Evolutionary conservation across 2,329 filamentous ascomycete species (phyloP), one percentile per base, ranked within the genome.

Genomic region (Ceratocystis smalleyi): DNA sequence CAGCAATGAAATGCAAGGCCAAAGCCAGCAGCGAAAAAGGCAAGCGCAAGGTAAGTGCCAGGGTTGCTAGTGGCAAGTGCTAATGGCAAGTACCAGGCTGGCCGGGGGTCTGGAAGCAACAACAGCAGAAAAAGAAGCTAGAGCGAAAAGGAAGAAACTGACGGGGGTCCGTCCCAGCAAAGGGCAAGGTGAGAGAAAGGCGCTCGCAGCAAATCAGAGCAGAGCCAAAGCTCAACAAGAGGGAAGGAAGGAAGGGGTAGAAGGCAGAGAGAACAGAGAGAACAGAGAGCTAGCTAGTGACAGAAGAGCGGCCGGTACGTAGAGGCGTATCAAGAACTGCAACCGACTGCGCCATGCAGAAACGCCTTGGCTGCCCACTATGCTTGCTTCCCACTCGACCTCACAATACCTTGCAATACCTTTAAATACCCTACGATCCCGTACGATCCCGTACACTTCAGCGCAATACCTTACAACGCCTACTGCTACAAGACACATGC

Each of bases 211-310:
- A 57, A 57, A 57, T 57, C 54, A 57, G 27, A 57, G 54, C 54
- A 57, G 24, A 24, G 27, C 47, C 54, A 57, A 24, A 40, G 35
- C 12, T 24, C 6, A 15, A 51, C 12, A 51, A 59, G 40, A 67
- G 61, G 55, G 64, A 32, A 63, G 35, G 64, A 67, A 62, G 61
- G 47, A 65, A 55, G 57, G 62, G 63, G 64, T 45, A 32, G 30
- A 32, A 32, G 30, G 1, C 30, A 32, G 30, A 32, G 30, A 35
- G 32, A 15, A 40, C 12, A 40, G 35, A 40, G 35, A 40, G 35
- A 15, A 40, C 12, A 40, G 35, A 40, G 35, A 40, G 35, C 35
- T 40, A 40, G 35, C 35, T 40, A 12, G 35, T 40, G 35, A 40
- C 35, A 40, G 35, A 12, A 40, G 35, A 40, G 35, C 35, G 35